Evolutionary conservation across 1,139 yeast species (phyloP), one percentile per base, ranked within the genome.

Genomic region (Arxiozyma heterogenica): DNA sequence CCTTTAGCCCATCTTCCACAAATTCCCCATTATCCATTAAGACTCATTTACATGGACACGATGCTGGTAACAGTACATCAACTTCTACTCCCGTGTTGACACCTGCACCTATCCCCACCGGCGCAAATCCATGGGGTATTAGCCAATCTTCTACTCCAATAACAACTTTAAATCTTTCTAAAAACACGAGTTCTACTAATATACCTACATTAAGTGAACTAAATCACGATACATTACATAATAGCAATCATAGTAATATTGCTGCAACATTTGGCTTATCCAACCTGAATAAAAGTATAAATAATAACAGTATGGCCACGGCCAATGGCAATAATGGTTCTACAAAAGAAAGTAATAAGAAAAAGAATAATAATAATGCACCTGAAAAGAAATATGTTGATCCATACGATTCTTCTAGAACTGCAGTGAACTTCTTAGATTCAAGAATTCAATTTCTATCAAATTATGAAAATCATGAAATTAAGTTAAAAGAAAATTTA

Each of bases 161-260:
- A 41, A 50, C 69, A 38, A 55, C 65, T 15, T 53, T 62, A 52
- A 63, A 57, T 51, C 50, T 65, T 44, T 59, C 64, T 11, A 67
- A 67, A 47, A 57, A 78, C 59, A 74, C 80, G 4, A 79, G 81
- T 60, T 70, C 81, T 6, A 77, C 84, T 1, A 83, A 88, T 4
- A 83, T 85, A 76, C 93, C 93, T 43, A 80, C 91, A 0, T 73
- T 85, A 59, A 85, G 85, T 7, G 91, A 84, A 12, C 22, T 21
- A 23, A 56, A 58, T n/a, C 58, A 61, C 15, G 49, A 49, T 49
- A 51, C 27, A 21, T 21, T 21, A 21, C 30, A 27, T 25, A n/a
- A 44, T 44, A 22, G 38, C 23, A 42, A 45, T 12, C 49, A 55
- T 27, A 44, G 22, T 50, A 44, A 50, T 42, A n/a, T 41, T 46